Conservation (phyloP, 805 yeast genomes). For the Kuraishia cidri region DNA sequence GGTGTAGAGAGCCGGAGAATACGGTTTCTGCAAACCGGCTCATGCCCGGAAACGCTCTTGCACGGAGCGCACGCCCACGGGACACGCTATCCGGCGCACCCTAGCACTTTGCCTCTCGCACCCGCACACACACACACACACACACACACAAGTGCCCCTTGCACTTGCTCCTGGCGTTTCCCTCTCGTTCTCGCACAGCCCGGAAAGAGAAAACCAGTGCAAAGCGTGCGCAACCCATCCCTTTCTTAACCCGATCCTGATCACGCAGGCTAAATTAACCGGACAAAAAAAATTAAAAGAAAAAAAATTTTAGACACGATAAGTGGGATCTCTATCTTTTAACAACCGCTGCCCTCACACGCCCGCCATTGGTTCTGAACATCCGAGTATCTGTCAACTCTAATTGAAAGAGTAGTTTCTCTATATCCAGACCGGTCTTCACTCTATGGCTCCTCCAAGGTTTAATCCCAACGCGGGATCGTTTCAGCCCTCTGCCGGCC, state of each 20-base stretch:
- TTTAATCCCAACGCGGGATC: constrained; percentile 24
- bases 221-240: background rate
- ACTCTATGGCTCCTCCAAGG: constrained; percentile 22
- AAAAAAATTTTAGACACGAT: no score
- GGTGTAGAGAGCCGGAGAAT: no score
- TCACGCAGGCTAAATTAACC: background rate
- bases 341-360: no score
- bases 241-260: background rate
- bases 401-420: background rate
- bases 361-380: background rate
- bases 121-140: no score
- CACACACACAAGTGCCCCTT: no score
- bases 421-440: background rate
- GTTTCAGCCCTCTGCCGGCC: constrained; percentile 14
- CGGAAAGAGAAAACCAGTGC: background rate
- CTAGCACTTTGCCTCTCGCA: no score
- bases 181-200: background rate
- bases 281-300: background rate
- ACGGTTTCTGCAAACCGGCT: no score
- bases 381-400: background rate
- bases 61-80: no score
- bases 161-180: background rate
- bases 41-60: no score
- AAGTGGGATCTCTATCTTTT: no score
- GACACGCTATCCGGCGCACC: no score